Percentiles rank a stretch among this genome's conserved stretches.
These are phyloP conservation scores for Aureobasidium uvarum DNA, from an alignment of 2,329 filamentous ascomycete species.

Conservation along the genomic window DNA sequence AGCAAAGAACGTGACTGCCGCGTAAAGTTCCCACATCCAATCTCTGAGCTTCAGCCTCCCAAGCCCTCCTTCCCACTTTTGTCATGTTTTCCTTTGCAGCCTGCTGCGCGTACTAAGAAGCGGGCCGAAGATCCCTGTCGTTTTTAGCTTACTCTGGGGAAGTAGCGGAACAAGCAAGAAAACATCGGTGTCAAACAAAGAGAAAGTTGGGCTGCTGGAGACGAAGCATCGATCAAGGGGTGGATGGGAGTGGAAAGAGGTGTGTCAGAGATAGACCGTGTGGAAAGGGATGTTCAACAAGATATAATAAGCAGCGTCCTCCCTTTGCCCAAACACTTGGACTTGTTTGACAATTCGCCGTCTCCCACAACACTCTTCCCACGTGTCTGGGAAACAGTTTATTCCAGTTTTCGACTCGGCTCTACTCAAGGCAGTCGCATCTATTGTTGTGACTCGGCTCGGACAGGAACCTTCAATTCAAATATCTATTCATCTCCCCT, in stretches of 20 bases:
- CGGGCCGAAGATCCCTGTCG: slow-evolving; percentile 22
- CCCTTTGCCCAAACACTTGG: slow-evolving; percentile 2
- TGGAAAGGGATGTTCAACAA: slow-evolving; percentile 5
- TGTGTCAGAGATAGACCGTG: slow-evolving; percentile 12
- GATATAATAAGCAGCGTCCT: slow-evolving; percentile 15
- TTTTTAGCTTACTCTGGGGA: slow-evolving; percentile 25
- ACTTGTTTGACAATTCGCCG: background rate
- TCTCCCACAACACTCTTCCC: background rate
- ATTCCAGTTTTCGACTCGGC: slow-evolving; percentile 1
- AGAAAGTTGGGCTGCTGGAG: slow-evolving; percentile 1
- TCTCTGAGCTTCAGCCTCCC: slow-evolving; percentile 3
- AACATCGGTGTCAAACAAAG: slow-evolving; percentile 15
- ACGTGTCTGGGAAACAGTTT: slow-evolving; percentile 8
- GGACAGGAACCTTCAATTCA: background rate
- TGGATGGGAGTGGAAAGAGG: slow-evolving; percentile 18
- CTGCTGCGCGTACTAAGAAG: slow-evolving; percentile 21
- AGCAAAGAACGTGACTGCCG: slow-evolving; percentile 25
- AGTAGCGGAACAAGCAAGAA: slow-evolving; percentile 25
- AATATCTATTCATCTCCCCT: background rate
- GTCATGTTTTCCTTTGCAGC: slow-evolving; percentile 1
- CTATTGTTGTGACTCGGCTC: slow-evolving; percentile 5
- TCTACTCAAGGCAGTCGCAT: slow-evolving; percentile 8
- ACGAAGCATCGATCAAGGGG: slow-evolving; percentile 21
- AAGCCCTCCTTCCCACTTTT: slow-evolving; percentile 12
- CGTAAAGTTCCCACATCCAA: slow-evolving; percentile 11